These are phyloP conservation scores for Penicillium robsamsonii DNA, from an alignment of 495 filamentous ascomycete species.

Conservation along the genomic window DNA sequence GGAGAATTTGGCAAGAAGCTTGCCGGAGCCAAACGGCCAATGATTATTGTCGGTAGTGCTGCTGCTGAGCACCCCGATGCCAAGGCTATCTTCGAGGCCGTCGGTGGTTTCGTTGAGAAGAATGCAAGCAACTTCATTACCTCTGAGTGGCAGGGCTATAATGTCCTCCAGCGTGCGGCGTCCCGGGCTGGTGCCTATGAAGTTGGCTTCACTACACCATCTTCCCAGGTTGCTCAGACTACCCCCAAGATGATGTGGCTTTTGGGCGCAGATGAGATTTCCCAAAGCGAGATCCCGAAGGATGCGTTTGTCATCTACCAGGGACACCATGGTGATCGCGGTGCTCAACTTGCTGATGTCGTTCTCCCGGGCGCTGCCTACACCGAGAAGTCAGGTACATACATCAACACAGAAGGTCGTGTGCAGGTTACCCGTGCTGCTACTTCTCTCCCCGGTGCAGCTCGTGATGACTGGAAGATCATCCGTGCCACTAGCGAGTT, in stretches of 20 bases:
- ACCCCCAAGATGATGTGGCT: slow-evolving; percentile 96
- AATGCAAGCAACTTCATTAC: slow-evolving; percentile 82
- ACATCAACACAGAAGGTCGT: slow-evolving; percentile 95
- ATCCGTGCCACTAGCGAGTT: slow-evolving; percentile 88
- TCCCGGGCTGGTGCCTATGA: slow-evolving; percentile 92
- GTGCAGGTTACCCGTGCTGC: slow-evolving; percentile 90
- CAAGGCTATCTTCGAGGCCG: slow-evolving; percentile 85
- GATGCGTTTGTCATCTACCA: slow-evolving; percentile 97
- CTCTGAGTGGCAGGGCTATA: slow-evolving; percentile 95
- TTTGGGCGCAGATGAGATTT: slow-evolving; percentile 89
- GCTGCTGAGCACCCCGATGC: slow-evolving; percentile 86
- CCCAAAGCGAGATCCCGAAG: slow-evolving; percentile 77
- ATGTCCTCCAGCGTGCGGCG: slow-evolving; percentile 88
- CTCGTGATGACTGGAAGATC: slow-evolving; percentile 98
- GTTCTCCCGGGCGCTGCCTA: slow-evolving; percentile 92
- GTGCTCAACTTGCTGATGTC: slow-evolving; percentile 89
- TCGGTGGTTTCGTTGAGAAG: slow-evolving; percentile 89
- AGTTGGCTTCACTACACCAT: slow-evolving; percentile 86
- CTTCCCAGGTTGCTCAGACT: slow-evolving; percentile 69
- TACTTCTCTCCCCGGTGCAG: slow-evolving; percentile 78
- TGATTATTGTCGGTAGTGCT: slow-evolving; percentile 92
- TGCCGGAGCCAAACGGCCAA: slow-evolving; percentile 79
- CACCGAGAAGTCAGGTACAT: slow-evolving; percentile 96
- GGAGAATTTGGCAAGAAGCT: slow-evolving; percentile 91
- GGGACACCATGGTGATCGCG: slow-evolving; percentile 93